A percentile compares a stretch with the other conserved stretches of the same genome.
Evolutionary conservation across 306 rosid genomes (phyloP).

Genomic region (Hippophae tibetana): DNA sequence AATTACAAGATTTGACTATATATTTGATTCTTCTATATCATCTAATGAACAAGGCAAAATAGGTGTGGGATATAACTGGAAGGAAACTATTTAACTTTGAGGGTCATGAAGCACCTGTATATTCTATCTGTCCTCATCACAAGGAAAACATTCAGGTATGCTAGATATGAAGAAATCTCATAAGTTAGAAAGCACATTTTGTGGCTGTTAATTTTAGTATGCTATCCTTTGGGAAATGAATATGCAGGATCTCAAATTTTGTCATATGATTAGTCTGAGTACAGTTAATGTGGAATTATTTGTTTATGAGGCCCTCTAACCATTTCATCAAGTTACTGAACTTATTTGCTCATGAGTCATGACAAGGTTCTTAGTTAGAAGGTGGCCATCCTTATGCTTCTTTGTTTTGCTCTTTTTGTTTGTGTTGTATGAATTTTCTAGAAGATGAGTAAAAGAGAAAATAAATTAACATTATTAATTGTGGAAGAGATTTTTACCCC

Average conservation of each 20-base stretch:
- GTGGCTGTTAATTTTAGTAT: neutral
- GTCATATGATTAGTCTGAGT: too few relatives aligned
- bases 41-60: constrained; percentile 24
- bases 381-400: too few relatives aligned
- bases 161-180: neutral
- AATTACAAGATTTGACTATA: constrained; percentile 6
- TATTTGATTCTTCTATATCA: constrained; percentile 14
- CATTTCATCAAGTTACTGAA: too few relatives aligned
- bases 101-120: constrained; percentile 83
- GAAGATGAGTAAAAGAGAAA: too few relatives aligned
- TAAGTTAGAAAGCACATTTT: neutral
- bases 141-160: constrained; percentile 76
- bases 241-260: neutral
- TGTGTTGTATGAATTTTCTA: too few relatives aligned
- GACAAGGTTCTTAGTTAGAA: too few relatives aligned
- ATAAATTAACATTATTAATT: too few relatives aligned
- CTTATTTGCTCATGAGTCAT: too few relatives aligned
- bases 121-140: constrained; percentile 89
- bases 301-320: too few relatives aligned
- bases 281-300: too few relatives aligned
- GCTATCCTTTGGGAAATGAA: neutral
- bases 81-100: constrained; percentile 54
- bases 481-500: too few relatives aligned
- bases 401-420: too few relatives aligned
- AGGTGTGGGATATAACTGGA: constrained; percentile 85